These are phyloP conservation scores for Suillus paluster DNA, from an alignment of 768 basidiomycete genomes.

Conservation along the genomic window DNA sequence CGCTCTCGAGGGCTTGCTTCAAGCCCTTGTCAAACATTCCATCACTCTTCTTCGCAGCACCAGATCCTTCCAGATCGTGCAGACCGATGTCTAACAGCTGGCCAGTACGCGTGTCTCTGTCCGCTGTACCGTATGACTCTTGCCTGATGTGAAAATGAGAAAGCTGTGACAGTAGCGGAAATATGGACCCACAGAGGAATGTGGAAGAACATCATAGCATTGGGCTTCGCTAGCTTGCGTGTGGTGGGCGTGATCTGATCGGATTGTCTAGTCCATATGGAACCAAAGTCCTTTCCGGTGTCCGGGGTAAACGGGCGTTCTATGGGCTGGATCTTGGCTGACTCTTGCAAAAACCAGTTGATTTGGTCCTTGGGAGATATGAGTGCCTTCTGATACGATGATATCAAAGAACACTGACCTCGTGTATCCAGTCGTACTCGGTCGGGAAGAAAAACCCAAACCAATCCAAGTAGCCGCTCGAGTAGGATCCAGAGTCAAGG, in stretches of 20 bases:
- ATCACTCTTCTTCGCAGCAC: conserved; percentile 70
- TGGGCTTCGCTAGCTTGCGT: conserved; percentile 82
- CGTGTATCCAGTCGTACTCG: conserved; percentile 86
- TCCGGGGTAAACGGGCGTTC: conserved; percentile 86
- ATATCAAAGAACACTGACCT: conserved; percentile 43
- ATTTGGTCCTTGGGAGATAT: conserved; percentile 62
- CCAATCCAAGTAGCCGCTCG: conserved; percentile 60
- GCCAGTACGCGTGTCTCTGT: conserved; percentile 63
- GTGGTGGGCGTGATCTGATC: conserved; percentile 61
- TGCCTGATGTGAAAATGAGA: conserved; percentile 45
- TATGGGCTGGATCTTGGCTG: conserved; percentile 73
- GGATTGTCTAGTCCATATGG: conserved; percentile 64
- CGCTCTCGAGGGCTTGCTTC: conserved; percentile 71
- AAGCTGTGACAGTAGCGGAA: background rate
- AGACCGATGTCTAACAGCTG: conserved; percentile 72
- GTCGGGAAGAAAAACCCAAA: conserved; percentile 64
- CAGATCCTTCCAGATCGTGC: conserved; percentile 58
- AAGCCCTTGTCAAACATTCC: conserved; percentile 88
- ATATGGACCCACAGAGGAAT: conserved; percentile 76
- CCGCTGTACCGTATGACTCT: conserved; percentile 75
- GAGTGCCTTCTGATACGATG: background rate
- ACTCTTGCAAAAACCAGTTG: conserved; percentile 89
- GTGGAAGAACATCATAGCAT: conserved; percentile 97
- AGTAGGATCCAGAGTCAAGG: conserved; percentile 85
- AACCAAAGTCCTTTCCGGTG: conserved; percentile 67